These are phyloP conservation scores for Flueggea neowawraea DNA, from an alignment of 441 rosid species.

Conservation along the genomic window DNA sequence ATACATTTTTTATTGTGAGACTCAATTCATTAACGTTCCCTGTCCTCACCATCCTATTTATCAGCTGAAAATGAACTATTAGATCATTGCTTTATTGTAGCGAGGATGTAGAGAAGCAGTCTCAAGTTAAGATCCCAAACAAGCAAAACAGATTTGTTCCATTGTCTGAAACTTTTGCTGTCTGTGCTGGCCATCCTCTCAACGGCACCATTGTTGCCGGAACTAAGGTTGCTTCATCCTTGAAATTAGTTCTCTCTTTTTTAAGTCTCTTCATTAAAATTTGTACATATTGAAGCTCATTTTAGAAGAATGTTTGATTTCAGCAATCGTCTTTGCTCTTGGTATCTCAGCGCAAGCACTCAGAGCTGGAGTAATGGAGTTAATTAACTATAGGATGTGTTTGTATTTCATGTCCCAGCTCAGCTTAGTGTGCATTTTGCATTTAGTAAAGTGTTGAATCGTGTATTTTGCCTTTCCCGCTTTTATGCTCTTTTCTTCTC, in stretches of 20 bases:
- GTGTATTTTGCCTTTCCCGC: too few species aligned
- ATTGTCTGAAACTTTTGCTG: constrained; percentile 66
- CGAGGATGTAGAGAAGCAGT: constrained; percentile 33
- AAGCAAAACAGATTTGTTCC: constrained; percentile 68
- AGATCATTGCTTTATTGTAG: constrained; percentile 23
- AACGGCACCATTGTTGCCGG: constrained; percentile 76
- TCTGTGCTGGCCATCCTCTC: constrained; percentile 73
- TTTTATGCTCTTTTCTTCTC: too few species aligned
- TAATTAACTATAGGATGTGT: too few species aligned
- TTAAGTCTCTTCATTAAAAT: neutral
- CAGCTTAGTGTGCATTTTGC: too few species aligned
- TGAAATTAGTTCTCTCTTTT: neutral
- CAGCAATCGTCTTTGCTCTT: constrained; percentile 69
- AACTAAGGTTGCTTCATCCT: constrained; percentile 54
- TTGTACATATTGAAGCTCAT: neutral
- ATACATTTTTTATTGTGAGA: neutral
- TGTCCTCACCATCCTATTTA: neutral
- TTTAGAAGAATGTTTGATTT: constrained; percentile 27
- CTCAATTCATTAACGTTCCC: neutral
- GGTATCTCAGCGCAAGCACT: constrained; percentile 57
- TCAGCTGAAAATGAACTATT: neutral
- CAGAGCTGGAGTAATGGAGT: constrained; percentile 16
- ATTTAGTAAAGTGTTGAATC: too few species aligned
- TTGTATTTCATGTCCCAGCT: too few species aligned
- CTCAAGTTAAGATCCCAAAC: constrained; percentile 19